A percentile compares a stretch with the other conserved stretches of the same genome.
These are phyloP conservation scores for Trichodelitschia bisporula DNA, from an alignment of 495 filamentous ascomycete genomes.

Conservation along the genomic window DNA sequence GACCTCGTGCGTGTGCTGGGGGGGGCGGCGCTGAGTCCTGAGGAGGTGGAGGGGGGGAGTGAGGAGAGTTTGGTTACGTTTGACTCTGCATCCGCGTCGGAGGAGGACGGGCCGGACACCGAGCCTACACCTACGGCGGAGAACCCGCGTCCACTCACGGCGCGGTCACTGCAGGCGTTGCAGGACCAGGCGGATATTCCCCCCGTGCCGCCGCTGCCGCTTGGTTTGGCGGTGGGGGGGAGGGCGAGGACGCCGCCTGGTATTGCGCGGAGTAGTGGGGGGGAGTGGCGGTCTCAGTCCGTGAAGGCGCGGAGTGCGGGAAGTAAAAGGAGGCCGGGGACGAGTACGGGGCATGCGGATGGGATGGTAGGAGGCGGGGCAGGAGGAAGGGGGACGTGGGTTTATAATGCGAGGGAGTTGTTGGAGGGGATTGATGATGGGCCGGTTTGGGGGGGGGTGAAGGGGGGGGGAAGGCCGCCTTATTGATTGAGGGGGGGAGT, in stretches of 20 bases:
- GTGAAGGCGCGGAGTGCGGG: neutral
- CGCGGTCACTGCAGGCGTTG: neutral
- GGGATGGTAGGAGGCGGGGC: neutral
- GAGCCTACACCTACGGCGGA: neutral
- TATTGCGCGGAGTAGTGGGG: neutral
- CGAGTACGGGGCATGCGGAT: neutral
- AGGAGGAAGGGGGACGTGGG: neutral
- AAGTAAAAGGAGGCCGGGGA: neutral
- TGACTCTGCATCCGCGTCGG: neutral
- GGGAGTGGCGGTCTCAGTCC: neutral
- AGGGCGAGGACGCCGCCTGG: neutral
- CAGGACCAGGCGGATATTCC: neutral
- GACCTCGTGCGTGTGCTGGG: neutral
- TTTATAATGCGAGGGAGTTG: neutral
- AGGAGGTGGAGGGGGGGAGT: too few species aligned
- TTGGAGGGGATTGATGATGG: neutral
- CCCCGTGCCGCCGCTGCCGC: neutral
- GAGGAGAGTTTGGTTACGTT: too few species aligned
- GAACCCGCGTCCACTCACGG: neutral
- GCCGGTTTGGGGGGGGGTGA: neutral
- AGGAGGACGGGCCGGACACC: neutral
- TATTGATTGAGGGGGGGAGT: neutral
- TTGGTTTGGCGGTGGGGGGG: neutral
- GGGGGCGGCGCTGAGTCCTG: too few species aligned
- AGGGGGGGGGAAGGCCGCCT: neutral